Base-by-base conservation (phyloP, 2,329 filamentous ascomycete species). In the Epichloe typhina region DNA sequence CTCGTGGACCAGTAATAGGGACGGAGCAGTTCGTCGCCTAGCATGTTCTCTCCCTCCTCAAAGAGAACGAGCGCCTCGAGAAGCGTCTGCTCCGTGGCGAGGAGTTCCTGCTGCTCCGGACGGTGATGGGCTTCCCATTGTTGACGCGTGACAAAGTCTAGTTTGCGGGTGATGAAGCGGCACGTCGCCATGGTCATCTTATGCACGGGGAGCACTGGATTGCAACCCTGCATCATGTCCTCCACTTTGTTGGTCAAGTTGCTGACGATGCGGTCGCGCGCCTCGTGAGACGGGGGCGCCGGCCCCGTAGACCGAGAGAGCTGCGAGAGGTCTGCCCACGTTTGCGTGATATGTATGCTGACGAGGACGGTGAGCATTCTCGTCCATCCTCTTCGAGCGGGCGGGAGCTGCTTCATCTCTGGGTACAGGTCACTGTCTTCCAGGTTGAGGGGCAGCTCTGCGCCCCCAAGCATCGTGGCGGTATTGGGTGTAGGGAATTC, bases 291-390 rank as follows among this genome's bases (percentile, higher is more conserved):
- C 6, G 48, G 48, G 3, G 48, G 21, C 7, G 13, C 7, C 2
- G 42, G 38, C 13, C 31, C 19, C 19, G n/a, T 2, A 13, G 48
- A 39, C 48, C 52, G 55, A 1, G 54, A 56, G 39, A 64, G 52
- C 2, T 62, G 53, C 2, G 56, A 53, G 3, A 64, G 50, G 0
- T 52, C 57, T 11, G 56, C 56, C 52, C 61, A 60, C 1, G 55
- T 57, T 15, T 56, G 54, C 0, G 71, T 67, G 1, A 76, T 69
- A 46, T 79, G 73, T 54, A 74, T 75, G 5, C 71, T 69, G n/a
- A 79, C 70, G 3, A 82, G 59, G 11, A 68, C 69, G 51, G 80
- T 72, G 0, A 77, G 74, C 72, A 81, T 79, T 33, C 77, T 72
- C 0, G 80, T 82, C 61, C 77, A 80, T 15, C 74, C 73, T 2